These are phyloP conservation scores for Detonula confervacea DNA, from an alignment of 352 stramenopile genomes.

Conservation along the genomic window DNA sequence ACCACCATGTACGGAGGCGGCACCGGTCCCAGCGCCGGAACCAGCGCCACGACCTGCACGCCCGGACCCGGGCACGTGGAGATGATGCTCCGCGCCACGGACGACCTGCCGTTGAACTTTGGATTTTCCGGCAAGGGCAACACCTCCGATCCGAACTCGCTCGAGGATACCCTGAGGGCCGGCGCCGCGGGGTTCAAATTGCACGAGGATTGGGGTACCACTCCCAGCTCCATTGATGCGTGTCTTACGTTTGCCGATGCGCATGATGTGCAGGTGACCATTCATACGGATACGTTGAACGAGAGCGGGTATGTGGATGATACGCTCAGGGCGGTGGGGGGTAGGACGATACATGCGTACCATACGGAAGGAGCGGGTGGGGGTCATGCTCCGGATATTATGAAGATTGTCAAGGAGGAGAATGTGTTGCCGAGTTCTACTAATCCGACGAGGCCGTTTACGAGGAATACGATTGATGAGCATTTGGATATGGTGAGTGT, in stretches of 20 bases:
- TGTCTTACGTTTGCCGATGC: slow-evolving; percentile 91
- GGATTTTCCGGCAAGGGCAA: slow-evolving; percentile 98
- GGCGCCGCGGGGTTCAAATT: slow-evolving; percentile 95
- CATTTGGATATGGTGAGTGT: slow-evolving; percentile 95
- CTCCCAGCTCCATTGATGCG: slow-evolving; percentile 92
- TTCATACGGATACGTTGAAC: slow-evolving; percentile 98
- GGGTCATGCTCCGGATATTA: slow-evolving; percentile 96
- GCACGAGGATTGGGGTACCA: slow-evolving; percentile 98
- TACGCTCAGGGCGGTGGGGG: slow-evolving; percentile 94
- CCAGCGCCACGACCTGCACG: slow-evolving; percentile 97
- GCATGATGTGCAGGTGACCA: slow-evolving; percentile 94
- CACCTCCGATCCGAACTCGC: slow-evolving; percentile 84
- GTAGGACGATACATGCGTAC: slow-evolving; percentile 96
- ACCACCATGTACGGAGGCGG: slow-evolving; percentile 93
- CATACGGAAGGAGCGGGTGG: slow-evolving; percentile 90
- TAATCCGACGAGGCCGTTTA: slow-evolving; percentile 96
- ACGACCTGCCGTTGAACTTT: slow-evolving; percentile 94
- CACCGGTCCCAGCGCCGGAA: slow-evolving; percentile 91
- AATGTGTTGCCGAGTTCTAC: slow-evolving; percentile 96
- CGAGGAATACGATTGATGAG: slow-evolving; percentile 97
- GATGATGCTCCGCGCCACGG: slow-evolving; percentile 95
- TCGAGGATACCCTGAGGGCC: slow-evolving; percentile 91
- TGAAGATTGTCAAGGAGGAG: slow-evolving; percentile 92
- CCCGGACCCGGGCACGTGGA: slow-evolving; percentile 92
- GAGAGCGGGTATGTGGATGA: slow-evolving; percentile 95